Conservation (phyloP, 208 protist species). For the Acanthamoeba lenticulata region DNA sequence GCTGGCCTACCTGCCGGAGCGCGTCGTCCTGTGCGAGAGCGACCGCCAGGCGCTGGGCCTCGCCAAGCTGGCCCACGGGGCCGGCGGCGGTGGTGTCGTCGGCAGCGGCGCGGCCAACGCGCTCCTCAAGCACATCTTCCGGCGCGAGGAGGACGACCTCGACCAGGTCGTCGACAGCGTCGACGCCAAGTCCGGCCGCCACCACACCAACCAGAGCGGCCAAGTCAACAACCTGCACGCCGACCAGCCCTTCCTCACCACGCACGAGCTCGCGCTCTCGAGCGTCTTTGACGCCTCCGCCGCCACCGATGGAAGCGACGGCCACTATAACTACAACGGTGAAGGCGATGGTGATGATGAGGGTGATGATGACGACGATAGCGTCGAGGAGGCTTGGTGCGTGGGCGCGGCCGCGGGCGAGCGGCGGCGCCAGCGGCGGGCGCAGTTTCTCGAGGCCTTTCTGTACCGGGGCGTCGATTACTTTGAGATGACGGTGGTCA, state of each 20-base stretch:
- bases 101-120: neutral
- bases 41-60: neutral
- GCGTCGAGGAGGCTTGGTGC: neutral
- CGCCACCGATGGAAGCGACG: no score
- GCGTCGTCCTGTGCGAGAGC: neutral
- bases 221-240: neutral
- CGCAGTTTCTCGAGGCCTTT: neutral
- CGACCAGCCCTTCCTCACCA: neutral
- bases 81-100: no score
- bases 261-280: neutral
- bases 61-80: neutral
- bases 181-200: neutral
- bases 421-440: neutral
- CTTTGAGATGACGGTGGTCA: constrained; percentile 5
- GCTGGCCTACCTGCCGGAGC: neutral
- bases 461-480: neutral
- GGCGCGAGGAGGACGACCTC: neutral
- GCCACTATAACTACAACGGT: no score
- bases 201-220: neutral
- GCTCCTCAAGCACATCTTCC: no score
- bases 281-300: neutral
- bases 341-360: neutral
- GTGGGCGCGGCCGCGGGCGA: neutral
- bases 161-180: neutral
- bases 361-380: neutral